Evolutionary conservation across 1,284 basidiomycete genomes (phyloP).

Genomic region (Mycosarcoma mackinlayi): DNA sequence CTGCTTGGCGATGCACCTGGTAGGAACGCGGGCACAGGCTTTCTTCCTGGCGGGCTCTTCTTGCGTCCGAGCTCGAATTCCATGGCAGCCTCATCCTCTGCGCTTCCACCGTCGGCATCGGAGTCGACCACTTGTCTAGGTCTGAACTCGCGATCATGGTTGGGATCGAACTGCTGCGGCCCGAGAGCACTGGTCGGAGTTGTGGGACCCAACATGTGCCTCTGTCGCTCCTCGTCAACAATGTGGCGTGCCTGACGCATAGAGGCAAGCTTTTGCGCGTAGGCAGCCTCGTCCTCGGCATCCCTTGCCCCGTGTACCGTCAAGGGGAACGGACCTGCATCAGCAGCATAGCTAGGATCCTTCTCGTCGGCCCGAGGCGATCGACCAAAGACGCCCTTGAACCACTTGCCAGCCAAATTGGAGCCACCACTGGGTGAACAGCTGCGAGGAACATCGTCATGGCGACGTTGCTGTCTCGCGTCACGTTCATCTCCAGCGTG

Average conservation of each 20-base stretch:
- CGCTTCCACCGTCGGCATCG: slow-evolving; percentile 2
- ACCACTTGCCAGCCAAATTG: slow-evolving; percentile 45
- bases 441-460: slow-evolving; percentile 17
- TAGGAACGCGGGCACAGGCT: slow-evolving; percentile 44
- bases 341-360: slow-evolving; percentile 21
- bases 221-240: slow-evolving; percentile 58
- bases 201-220: slow-evolving; percentile 28
- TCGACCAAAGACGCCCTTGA: slow-evolving; percentile 59
- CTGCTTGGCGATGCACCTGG: slow-evolving; percentile 15
- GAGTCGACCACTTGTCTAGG: slow-evolving; percentile 34
- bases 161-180: slow-evolving; percentile 23
- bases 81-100: slow-evolving; percentile 12
- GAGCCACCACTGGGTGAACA: slow-evolving; percentile 28
- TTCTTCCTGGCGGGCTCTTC: slow-evolving; percentile 54
- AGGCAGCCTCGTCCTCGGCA: slow-evolving; percentile 53
- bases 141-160: slow-evolving; percentile 23
- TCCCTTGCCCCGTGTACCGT: slow-evolving; percentile 10
- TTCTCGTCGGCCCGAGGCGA: slow-evolving; percentile 42
- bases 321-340: slow-evolving; percentile 6
- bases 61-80: slow-evolving; percentile 30
- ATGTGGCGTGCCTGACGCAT: slow-evolving; percentile 60
- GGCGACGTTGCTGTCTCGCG: slow-evolving; percentile 4
- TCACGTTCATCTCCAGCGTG: slow-evolving; percentile 8
- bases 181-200: slow-evolving; percentile 9
- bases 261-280: slow-evolving; percentile 52